Evolutionary conservation across 768 basidiomycete genomes (phyloP), one percentile per base, ranked within the genome.

Genomic region (Tephrocybe sp.): DNA sequence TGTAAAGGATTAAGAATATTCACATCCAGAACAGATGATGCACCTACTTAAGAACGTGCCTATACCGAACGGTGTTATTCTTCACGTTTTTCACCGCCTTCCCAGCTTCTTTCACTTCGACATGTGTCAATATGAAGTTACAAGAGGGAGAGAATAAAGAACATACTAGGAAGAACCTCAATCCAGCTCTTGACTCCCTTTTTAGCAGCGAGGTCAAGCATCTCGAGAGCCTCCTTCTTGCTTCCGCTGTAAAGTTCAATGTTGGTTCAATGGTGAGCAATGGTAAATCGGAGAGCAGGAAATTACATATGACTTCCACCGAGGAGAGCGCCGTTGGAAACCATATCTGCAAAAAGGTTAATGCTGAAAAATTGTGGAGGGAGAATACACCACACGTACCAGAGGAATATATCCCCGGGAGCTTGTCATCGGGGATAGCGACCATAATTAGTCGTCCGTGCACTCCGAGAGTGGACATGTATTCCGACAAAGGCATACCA

Each of bases 371-470:
- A 45, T 60, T 65, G 4, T 47, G 53, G n/a, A 62, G 62, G 50
- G 73, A n/a, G 54, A 30, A 30, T 5, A 30, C n/a, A n/a, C n/a
- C n/a, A 30, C 12, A 6, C 5, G 12, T 53, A 67, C 70, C 53
- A 3, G 15, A 48, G 1, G 71, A 63, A 21, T 66, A 60, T 42
- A 79, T 51, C 20, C 67, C 59, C 2, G 77, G 75, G 14, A 80
- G 64, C 24, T 70, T 66, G 11, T 74, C 70, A 45, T 83, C 79
- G 8, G 81, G 82, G 30, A 83, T 61, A 39, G 80, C 80, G 40
- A 85, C 84, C 60, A 76, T 76, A 51, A 85, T 72, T 58, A 84
- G 70, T n/a, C 73, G 69, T 5, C 81, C 80, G 51, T 79, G 74
- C 3, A 83, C 75, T 18, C 70, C 70, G 25, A 85, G 73, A 41